These are phyloP conservation scores for Ochetophila trinervis DNA, from an alignment of 306 rosid genomes.

Conservation along the genomic window DNA sequence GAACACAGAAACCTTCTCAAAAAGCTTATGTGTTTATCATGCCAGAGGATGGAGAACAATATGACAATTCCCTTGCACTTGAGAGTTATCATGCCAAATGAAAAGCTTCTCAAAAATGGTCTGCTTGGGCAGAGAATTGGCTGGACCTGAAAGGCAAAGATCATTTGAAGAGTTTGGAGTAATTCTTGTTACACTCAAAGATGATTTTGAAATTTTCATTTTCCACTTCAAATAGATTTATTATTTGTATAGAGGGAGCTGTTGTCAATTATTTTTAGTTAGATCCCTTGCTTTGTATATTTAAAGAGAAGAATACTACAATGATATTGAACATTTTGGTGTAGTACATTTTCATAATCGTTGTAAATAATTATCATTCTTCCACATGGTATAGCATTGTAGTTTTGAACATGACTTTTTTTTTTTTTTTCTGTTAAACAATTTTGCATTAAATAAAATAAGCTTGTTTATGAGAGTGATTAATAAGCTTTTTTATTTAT, in stretches of 20 bases:
- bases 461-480: no score
- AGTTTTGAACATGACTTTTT: no score
- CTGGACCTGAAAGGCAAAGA: slow-evolving; percentile 24
- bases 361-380: slow-evolving; percentile 24
- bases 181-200: neutral
- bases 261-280: slow-evolving; percentile 13
- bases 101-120: slow-evolving; percentile 12
- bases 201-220: neutral
- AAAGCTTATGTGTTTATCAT: no score
- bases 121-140: slow-evolving; percentile 18
- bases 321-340: neutral
- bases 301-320: slow-evolving; percentile 10
- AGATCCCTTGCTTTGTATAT: slow-evolving; percentile 25
- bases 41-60: slow-evolving; percentile 69
- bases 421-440: no score
- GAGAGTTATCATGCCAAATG: slow-evolving; percentile 8
- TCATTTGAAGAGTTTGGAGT: neutral
- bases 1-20: no score
- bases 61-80: neutral
- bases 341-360: slow-evolving; percentile 8
- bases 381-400: neutral
- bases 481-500: no score
- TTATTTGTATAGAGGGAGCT: slow-evolving; percentile 11
- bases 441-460: no score
- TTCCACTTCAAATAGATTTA: slow-evolving; percentile 12